These are phyloP conservation scores for Calocera cornea DNA, from an alignment of 768 basidiomycete genomes.

Conservation along the genomic window DNA sequence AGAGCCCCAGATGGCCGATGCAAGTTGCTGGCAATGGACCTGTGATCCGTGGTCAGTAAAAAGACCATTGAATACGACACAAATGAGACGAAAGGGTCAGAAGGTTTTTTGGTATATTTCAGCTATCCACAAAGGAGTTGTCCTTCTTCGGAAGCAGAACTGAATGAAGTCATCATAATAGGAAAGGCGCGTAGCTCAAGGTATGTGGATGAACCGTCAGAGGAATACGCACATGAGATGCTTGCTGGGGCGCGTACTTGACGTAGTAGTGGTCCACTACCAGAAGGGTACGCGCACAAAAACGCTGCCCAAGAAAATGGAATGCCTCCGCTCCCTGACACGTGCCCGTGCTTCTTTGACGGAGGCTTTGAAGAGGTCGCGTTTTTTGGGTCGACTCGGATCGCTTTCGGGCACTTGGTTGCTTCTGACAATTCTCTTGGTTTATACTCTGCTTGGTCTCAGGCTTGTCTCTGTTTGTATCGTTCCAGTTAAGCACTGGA, in stretches of 20 bases:
- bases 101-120: neutral
- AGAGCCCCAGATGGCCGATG: neutral
- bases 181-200: neutral
- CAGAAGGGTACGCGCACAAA: neutral
- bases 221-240: too few relatives aligned
- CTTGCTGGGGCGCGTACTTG: too few relatives aligned
- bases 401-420: neutral
- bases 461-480: too few relatives aligned
- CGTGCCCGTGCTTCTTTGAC: neutral
- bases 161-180: constrained; percentile 1
- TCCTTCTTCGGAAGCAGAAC: constrained; percentile 5
- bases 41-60: neutral
- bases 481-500: too few relatives aligned
- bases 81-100: neutral
- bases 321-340: neutral
- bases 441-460: too few relatives aligned
- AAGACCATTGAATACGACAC: neutral
- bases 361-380: neutral
- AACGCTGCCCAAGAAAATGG: neutral
- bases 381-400: neutral
- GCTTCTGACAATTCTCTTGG: neutral
- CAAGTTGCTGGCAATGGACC: neutral
- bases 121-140: constrained; percentile 2
- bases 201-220: too few relatives aligned
- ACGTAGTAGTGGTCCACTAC: neutral